Base-by-base conservation (phyloP, 139 green algal genomes). In the Picochlorum sp. region DNA sequence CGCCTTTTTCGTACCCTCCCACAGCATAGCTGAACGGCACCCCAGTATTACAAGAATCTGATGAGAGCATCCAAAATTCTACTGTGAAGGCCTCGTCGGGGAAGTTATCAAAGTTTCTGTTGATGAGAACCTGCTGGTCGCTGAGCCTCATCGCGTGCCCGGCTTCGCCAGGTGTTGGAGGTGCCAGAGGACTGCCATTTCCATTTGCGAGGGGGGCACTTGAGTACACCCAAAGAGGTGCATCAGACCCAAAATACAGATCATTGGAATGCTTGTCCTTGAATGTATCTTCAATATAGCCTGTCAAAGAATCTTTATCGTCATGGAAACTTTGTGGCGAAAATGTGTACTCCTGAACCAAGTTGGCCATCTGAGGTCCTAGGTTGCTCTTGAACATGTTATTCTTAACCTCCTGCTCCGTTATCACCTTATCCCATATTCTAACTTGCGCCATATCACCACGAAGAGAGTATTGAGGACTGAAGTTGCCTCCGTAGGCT, bases 61-160 rank as follows among this genome's bases (percentile, higher is more conserved):
- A 66, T 21, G 61, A 80, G 55, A 63, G 70, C 88, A 95, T 95
- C 88, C 86, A 95, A 60, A 95, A 93, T 80, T 95, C 88, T 31
- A 95, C 69, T 2, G 88, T 95, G 28, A 95, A 52, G 6, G 76
- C 77, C 31, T 72, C 63, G 23, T 68, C 61, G 7, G 88, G 88
- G 65, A 93, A 95, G 61, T 83, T 64, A 8, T 79, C 34, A 72
- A 95, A 93, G 68, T 82, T 64, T 21, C 77, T 77, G 6, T 75
- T 24, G 16, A 95, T 83, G 13, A 93, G 63, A 57, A 93, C 85
- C 77, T 93, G 86, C 26, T 81, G 66, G 73, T 93, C 85, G 18
- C 70, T 77, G 7, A 95, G 79, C 21, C 65, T 60, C 62, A 95
- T 64, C 3, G 82, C 84, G 60, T 91, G 85, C 18, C 86, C 87